Evolutionary conservation across 805 yeast genomes (phyloP), one percentile per base, ranked within the genome.

Genomic region (Ogataea salicorniae): DNA sequence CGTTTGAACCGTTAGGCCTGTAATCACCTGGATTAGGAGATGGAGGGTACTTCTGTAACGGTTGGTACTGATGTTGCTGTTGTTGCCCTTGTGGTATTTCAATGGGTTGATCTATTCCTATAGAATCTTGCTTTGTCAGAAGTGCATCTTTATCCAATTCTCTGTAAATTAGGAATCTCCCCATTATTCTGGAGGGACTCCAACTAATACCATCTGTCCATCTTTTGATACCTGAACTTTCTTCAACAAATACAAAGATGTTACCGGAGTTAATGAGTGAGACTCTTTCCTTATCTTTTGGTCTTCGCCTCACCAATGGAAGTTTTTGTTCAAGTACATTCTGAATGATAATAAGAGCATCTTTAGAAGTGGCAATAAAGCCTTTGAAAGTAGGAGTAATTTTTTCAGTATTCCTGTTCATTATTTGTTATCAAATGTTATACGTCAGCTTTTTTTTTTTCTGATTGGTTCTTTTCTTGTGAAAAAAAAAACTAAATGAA

Each of bases 121-220:
- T 16, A 15, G 18, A 26, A 6, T 26, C 41, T 8, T 18, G 41
- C 7, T 35, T 23, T 11, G 39, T 75, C 34, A 62, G 60, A 14
- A 71, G 55, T 0, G 77, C 72, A 52, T 57, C 57, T 37, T 70
- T 68, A 51, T 77, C 79, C 34, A 80, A 63, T 61, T 90, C 95
- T 26, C 95, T 77, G 64, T 91, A 91, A 11, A 91, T 83, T 34
- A 91, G 70, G 57, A 91, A 91, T 49, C 94, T 74, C 6, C 96
- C 96, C 26, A 89, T 73, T 37, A 91, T 89, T 42, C 97, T 73
- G 2, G 95, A 84, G 0, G 97, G 96, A 2, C 91, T 81, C 98
- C 98, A 91, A 14, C 91, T 73, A 14, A 87, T 79, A n/a, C 97
- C 96, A 60, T 91, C 98, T 1, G 98, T 91, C 98, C 98, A 91